Conservation (phyloP, 1,139 yeast species). For the Suhomyces wounanorum region DNA sequence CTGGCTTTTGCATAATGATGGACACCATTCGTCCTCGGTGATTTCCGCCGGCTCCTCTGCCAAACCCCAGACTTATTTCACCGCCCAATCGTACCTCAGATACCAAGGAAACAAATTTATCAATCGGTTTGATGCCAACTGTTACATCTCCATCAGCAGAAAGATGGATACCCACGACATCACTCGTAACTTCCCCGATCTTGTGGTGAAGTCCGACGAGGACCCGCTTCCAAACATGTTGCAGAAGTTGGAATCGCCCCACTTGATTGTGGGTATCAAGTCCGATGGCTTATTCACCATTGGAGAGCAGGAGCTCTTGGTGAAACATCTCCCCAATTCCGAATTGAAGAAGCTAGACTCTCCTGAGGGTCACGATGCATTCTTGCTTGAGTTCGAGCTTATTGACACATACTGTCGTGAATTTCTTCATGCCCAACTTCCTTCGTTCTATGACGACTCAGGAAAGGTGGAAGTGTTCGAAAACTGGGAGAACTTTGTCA, state of each 20-base stretch:
- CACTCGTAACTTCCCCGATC: conserved; percentile 61
- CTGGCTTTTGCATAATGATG: conserved; percentile 50
- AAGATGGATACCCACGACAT: conserved; percentile 95
- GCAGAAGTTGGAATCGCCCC: conserved; percentile 63
- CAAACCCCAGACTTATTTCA: conserved; percentile 82
- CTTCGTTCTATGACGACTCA: conserved; percentile 52
- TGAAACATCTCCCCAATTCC: conserved; percentile 72
- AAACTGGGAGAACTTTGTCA: conserved; percentile 50
- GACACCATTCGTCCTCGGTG: conserved; percentile 26
- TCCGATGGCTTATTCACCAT: conserved; percentile 93
- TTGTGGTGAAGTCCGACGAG: conserved; percentile 15
- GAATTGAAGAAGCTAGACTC: conserved; percentile 71
- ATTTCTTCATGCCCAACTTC: conserved; percentile 59
- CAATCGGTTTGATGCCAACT: conserved; percentile 89
- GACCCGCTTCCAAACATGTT: conserved; percentile 51
- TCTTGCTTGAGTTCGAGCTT: conserved; percentile 80
- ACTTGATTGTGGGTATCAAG: conserved; percentile 81
- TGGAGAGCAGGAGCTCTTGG: conserved; percentile 85
- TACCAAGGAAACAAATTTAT: conserved; percentile 93
- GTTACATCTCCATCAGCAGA: conserved; percentile 90
- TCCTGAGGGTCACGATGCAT: conserved; percentile 99
- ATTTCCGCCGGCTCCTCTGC: conserved; percentile 8
- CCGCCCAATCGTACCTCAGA: conserved; percentile 91
- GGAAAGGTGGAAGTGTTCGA: conserved; percentile 54
- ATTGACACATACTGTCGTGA: conserved; percentile 71